These are phyloP conservation scores for Melaleuca alternifolia DNA, from an alignment of 345 rosid species.

Conservation along the genomic window DNA sequence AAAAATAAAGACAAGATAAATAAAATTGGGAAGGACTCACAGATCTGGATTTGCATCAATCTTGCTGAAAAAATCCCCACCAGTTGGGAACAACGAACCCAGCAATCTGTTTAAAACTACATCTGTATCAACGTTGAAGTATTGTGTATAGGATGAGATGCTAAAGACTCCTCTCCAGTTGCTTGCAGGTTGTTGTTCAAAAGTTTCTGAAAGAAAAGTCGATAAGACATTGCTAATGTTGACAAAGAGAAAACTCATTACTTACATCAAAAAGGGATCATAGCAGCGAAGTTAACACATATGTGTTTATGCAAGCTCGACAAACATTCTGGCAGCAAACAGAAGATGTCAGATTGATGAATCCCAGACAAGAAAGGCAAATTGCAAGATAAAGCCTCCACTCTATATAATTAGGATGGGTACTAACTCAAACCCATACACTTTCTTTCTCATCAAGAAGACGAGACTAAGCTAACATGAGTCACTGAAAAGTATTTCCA, in stretches of 20 bases:
- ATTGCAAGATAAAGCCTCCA: neutral
- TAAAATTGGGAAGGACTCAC: constrained; percentile 35
- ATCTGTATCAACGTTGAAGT: constrained; percentile 86
- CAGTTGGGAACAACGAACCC: constrained; percentile 62
- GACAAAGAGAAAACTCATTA: neutral
- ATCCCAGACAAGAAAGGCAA: neutral
- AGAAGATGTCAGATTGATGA: neutral
- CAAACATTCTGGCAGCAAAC: neutral
- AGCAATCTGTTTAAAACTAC: constrained; percentile 68
- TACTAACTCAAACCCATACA: neutral
- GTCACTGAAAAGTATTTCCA: neutral
- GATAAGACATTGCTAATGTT: neutral
- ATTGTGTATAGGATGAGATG: constrained; percentile 71
- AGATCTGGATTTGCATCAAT: constrained; percentile 92
- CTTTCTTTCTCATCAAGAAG: neutral
- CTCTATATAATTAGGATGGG: neutral
- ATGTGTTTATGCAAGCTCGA: neutral
- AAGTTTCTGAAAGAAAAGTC: constrained; percentile 38
- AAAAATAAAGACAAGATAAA: neutral
- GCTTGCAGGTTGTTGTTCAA: constrained; percentile 71
- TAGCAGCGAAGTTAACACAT: neutral
- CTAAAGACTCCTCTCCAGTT: constrained; percentile 80
- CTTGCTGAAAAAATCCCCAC: constrained; percentile 81
- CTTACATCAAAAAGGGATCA: neutral
- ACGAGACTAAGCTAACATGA: neutral